Percentiles rank a stretch among this genome's conserved stretches.
Conservation (phyloP, 352 stramenopile genomes). For the Nannochloropsis limnetica region DNA sequence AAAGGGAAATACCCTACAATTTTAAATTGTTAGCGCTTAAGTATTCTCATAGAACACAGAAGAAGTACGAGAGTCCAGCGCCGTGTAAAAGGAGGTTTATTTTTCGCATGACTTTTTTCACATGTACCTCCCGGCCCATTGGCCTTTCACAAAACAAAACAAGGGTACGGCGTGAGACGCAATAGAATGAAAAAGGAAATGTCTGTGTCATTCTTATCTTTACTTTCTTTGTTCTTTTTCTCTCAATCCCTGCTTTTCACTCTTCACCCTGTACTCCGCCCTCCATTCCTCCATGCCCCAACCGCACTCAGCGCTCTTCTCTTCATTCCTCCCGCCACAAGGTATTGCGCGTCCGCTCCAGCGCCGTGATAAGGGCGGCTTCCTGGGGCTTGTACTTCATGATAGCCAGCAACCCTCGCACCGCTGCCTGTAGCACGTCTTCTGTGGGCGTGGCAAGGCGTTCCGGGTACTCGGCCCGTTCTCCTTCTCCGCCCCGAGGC, state of each 20-base stretch:
- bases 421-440: not conserved
- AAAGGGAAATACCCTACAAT: not conserved
- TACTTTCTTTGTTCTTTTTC: not conserved
- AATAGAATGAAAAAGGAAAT: no score
- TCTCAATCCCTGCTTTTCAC: not conserved
- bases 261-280: not conserved
- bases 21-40: no score
- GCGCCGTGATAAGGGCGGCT: not conserved
- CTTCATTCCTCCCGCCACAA: not conserved
- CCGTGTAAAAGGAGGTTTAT: no score
- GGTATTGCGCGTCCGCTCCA: constrained; percentile 1
- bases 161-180: no score
- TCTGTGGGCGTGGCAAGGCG: constrained; percentile 4
- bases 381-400: constrained; percentile 20
- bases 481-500: not conserved
- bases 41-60: no score
- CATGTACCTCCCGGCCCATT: no score
- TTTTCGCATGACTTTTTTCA: no score
- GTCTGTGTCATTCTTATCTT: not conserved
- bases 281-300: not conserved
- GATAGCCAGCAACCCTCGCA: not conserved
- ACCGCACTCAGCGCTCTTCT: not conserved
- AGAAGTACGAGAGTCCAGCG: no score
- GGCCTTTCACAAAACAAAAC: no score
- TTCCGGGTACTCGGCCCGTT: not conserved